These are phyloP conservation scores for Tylopilus intermedius DNA, from an alignment of 768 basidiomycete species.

Conservation along the genomic window DNA sequence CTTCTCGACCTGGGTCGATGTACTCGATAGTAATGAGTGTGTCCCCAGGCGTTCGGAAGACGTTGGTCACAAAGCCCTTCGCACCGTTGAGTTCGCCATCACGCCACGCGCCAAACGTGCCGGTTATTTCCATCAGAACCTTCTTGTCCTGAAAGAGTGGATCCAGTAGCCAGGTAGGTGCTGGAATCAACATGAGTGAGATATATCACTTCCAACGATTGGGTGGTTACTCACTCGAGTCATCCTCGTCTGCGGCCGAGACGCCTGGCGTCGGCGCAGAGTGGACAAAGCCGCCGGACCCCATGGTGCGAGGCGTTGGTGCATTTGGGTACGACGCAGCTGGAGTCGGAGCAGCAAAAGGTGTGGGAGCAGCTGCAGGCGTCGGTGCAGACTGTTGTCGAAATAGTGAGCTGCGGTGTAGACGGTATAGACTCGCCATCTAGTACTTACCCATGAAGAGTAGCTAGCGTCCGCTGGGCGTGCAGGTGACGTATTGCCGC, in stretches of 20 bases:
- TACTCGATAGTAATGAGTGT: conserved; percentile 26
- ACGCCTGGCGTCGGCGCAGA: conserved; percentile 32
- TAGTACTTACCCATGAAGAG: conserved; percentile 31
- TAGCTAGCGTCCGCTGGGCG: conserved; percentile 31
- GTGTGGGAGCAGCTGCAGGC: conserved; percentile 37
- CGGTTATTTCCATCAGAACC: conserved; percentile 26
- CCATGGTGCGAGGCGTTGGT: conserved; percentile 30
- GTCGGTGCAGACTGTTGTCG: conserved; percentile 33
- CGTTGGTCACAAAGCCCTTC: conserved; percentile 26
- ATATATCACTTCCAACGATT: conserved; percentile 9
- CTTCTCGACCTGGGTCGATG: conserved; percentile 30
- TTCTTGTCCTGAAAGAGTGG: conserved; percentile 25
- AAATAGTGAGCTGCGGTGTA: conserved; percentile 12
- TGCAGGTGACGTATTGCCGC: conserved; percentile 30
- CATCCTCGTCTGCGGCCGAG: conserved; percentile 25
- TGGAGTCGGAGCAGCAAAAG: conserved; percentile 31
- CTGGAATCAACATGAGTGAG: conserved; percentile 20
- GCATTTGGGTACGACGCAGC: conserved; percentile 29
- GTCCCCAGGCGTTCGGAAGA: conserved; percentile 26
- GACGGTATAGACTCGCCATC: conserved; percentile 5
- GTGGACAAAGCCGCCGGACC: conserved; percentile 16
- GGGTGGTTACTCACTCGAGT: conserved; percentile 20
- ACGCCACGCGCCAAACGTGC: conserved; percentile 25
- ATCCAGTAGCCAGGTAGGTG: conserved; percentile 27
- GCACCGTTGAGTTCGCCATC: conserved; percentile 26